phyloP scores from a whole-genome alignment of 2,329 filamentous ascomycete genomes.

The Madurella mycetomatis region DNA sequence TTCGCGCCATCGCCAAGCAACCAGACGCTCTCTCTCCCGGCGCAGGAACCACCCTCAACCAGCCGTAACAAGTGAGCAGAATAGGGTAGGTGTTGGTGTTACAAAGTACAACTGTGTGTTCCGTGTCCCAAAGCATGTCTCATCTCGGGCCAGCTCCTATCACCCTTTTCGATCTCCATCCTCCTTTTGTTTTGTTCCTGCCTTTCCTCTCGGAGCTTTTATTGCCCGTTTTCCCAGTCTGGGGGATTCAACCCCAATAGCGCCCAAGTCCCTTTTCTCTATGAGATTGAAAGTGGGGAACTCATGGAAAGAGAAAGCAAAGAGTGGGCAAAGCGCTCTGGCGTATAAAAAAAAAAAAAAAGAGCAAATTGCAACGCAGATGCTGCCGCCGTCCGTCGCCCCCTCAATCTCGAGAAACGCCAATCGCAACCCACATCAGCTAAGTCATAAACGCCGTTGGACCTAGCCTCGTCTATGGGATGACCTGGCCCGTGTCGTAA shows the following conservation, averaged over 20 bases:
- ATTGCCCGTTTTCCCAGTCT: conserved; percentile 7
- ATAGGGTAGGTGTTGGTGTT: conserved; percentile 1
- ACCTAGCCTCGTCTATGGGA: conserved; percentile 27
- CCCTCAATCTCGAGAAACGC: conserved; percentile 17
- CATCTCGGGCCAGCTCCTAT: not conserved
- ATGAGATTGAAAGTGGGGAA: conserved; percentile 3
- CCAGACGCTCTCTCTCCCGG: not conserved
- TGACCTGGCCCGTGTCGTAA: conserved; percentile 14
- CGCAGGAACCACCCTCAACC: conserved; percentile 5
- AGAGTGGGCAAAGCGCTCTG: not conserved
- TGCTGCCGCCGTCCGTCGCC: conserved; percentile 24
- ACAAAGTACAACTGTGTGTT: conserved; percentile 1
- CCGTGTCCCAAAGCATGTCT: not conserved
- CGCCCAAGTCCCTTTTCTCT: conserved; percentile 8
- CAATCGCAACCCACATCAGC: conserved; percentile 25
- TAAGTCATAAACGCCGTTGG: conserved; percentile 22
- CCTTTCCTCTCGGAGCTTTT: not conserved
- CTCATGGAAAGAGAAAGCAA: conserved; percentile 2
- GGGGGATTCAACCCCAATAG: conserved; percentile 4
- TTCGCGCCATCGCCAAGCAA: not conserved
- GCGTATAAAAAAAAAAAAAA: conserved; percentile 6
- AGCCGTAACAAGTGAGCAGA: conserved; percentile 4
- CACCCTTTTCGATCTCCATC: not conserved
- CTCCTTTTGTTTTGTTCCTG: conserved; percentile 4
- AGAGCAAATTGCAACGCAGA: conserved; percentile 25